Conservation (phyloP, 257 asterid species). For the Ballota nigra region DNA sequence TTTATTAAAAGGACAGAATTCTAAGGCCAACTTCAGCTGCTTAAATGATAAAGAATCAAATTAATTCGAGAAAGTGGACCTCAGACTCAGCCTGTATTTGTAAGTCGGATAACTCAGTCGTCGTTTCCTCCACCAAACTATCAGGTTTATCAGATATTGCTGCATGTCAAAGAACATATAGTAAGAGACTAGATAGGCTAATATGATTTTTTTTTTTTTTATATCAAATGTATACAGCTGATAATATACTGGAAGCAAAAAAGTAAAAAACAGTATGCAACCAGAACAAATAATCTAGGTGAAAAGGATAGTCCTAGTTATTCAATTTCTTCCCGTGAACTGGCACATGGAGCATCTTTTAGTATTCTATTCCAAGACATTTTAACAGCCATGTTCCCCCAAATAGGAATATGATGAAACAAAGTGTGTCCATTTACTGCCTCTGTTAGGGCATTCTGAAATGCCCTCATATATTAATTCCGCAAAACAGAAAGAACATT, state of each 20-base stretch:
- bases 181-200: conserved; percentile 16
- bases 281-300: background rate
- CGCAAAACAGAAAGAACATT: background rate
- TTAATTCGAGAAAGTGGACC: conserved; percentile 36
- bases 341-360: background rate
- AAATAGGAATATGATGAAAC: background rate
- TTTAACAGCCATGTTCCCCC: background rate
- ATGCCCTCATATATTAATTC: background rate
- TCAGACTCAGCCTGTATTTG: conserved; percentile 54
- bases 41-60: conserved; percentile 21
- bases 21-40: conserved; percentile 25
- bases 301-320: background rate
- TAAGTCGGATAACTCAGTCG: conserved; percentile 48
- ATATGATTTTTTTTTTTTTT: background rate
- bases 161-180: conserved; percentile 37
- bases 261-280: background rate
- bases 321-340: background rate
- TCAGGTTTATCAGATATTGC: conserved; percentile 48
- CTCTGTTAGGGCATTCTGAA: background rate
- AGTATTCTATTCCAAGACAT: background rate
- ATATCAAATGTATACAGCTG: background rate
- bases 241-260: background rate
- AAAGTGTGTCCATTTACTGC: background rate
- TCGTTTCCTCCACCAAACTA: conserved; percentile 41
- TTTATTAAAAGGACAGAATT: conserved; percentile 3